phyloP scores from a whole-genome alignment of 805 yeast genomes.

The Ogataea degrootiae region DNA sequence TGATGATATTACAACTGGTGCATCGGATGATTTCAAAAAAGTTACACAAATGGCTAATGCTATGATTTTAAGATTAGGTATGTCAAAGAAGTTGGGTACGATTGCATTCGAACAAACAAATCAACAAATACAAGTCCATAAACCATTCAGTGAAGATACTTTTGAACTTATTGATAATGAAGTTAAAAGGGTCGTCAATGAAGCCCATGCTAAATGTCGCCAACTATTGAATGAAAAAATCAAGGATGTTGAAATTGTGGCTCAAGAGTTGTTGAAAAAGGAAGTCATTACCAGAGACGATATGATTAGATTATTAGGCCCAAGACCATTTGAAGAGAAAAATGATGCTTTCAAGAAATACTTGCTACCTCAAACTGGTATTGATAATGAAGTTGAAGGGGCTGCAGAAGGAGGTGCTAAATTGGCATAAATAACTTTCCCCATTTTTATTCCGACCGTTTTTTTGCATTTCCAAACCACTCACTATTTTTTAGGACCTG shows the following conservation, averaged over 20 bases:
- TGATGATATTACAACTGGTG: conserved; percentile 91
- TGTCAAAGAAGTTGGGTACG: conserved; percentile 85
- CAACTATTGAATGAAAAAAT: conserved; percentile 62
- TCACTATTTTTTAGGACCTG: not conserved
- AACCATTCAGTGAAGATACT: conserved; percentile 88
- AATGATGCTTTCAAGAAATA: conserved; percentile 89
- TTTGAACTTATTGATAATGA: conserved; percentile 78
- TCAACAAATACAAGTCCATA: conserved; percentile 44
- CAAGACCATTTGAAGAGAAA: conserved; percentile 85
- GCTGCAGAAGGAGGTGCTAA: conserved; percentile 19
- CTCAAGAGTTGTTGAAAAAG: conserved; percentile 77
- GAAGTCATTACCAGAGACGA: conserved; percentile 94
- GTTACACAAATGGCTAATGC: conserved; percentile 90
- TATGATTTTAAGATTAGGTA: conserved; percentile 91
- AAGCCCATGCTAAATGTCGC: conserved; percentile 69
- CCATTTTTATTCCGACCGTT: not conserved
- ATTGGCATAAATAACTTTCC: conserved; percentile 4
- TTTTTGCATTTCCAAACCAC: not conserved
- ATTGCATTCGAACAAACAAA: conserved; percentile 68
- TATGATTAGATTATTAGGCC: conserved; percentile 84
- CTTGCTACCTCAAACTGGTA: conserved; percentile 20
- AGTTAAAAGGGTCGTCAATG: conserved; percentile 70
- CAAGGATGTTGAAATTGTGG: conserved; percentile 78
- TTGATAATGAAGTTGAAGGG: conserved; percentile 9
- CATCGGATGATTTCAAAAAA: conserved; percentile 93